Base-by-base conservation (phyloP, 345 rosid species). In the Brassica rapa region DNA sequence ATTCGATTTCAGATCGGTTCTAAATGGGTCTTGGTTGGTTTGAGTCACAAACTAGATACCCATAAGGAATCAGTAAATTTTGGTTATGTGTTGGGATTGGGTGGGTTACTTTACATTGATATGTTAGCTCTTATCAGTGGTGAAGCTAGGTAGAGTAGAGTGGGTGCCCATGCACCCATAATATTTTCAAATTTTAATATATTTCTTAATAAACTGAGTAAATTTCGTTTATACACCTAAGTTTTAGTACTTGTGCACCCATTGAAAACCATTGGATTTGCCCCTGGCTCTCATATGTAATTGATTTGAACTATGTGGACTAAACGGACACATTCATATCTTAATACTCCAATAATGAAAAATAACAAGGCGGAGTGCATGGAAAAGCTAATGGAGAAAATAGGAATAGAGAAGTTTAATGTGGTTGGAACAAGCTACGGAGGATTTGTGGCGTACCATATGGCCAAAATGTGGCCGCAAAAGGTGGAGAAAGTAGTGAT, bases 401-500 rank as follows among this genome's bases (percentile, higher is more conserved):
- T 87, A 16, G 86, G 83, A 8, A 83, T 89, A 46, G 68, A 76
- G 53, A 87, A 80, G 82, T 94, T 78, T 30, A 76, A 81, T 23
- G 82, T 94, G 0, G 72, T 84, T 72, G 97, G 98, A 16, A 94
- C 97, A 6, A 94, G 98, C 82, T 94, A 94, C 39, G 98, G 98
- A 0, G 98, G 98, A 35, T 86, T 94, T 43, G 97, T 94, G 46
- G 89, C 97, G n/a, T 91, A 89, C 82, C 87, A 87, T 19, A 27
- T 91, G 88, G 98, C 95, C 11, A 88, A 61, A 77, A 72, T 86
- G 93, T 78, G 77, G 84, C 93, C 97, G 11, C 86, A 87, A 43
- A 91, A 80, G 81, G 91, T 92, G 61, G 90, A 82, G 63, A 94
- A 87, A 82, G 97, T 92, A 75, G 94, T 92, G 77, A 72, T 94